phyloP scores from a whole-genome alignment of 305 asterid genomes.

The Ruellia speciosa region DNA sequence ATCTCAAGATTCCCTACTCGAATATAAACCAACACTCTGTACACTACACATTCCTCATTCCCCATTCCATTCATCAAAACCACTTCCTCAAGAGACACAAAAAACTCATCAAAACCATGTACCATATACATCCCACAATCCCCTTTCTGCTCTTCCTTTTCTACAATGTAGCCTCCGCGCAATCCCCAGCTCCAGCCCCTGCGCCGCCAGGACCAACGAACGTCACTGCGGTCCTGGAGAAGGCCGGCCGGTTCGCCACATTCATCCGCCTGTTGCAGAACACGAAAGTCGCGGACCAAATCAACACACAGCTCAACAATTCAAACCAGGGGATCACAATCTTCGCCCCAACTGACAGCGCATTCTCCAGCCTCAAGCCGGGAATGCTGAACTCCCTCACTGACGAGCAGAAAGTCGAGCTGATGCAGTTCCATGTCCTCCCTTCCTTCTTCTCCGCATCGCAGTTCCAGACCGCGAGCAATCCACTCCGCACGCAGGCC shows the following conservation, averaged over 20 bases:
- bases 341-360: slow-evolving; percentile 46
- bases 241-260: slow-evolving; percentile 32
- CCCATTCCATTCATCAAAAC: slow-evolving; percentile 12
- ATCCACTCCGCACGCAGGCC: slow-evolving; percentile 56
- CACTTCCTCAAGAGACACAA: too few species aligned
- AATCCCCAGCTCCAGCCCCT: slow-evolving; percentile 34
- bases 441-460: slow-evolving; percentile 38
- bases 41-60: slow-evolving; percentile 17
- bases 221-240: slow-evolving; percentile 36
- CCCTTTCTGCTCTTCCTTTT: slow-evolving; percentile 26
- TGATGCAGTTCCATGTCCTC: slow-evolving; percentile 51
- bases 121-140: slow-evolving; percentile 6
- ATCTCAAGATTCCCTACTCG: slow-evolving; percentile 10
- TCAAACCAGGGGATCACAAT: slow-evolving; percentile 50
- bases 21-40: slow-evolving; percentile 1
- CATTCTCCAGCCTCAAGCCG: slow-evolving; percentile 43
- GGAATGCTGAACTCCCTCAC: slow-evolving; percentile 43
- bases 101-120: slow-evolving; percentile 18
- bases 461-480: slow-evolving; percentile 50
- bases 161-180: slow-evolving; percentile 26
- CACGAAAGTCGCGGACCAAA: slow-evolving; percentile 33
- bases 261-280: slow-evolving; percentile 34
- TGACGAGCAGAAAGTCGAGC: slow-evolving; percentile 40
- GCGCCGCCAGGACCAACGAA: slow-evolving; percentile 35
- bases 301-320: slow-evolving; percentile 36